phyloP scores from a whole-genome alignment of 1,284 basidiomycete genomes.

The Cutaneotrichosporon sp. region DNA sequence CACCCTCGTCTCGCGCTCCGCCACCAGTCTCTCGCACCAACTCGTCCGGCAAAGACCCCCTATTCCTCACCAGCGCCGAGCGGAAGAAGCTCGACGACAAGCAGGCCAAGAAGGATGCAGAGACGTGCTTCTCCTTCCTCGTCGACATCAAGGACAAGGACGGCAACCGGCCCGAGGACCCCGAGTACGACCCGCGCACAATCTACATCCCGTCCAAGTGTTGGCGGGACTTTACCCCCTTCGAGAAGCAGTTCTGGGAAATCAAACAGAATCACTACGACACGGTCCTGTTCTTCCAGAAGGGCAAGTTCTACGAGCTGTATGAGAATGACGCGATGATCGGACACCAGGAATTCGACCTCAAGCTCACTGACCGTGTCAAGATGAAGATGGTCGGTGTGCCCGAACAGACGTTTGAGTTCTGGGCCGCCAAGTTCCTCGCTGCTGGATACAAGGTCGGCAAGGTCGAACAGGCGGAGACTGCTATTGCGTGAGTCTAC shows the following conservation, averaged over 20 bases:
- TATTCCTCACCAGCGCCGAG: conserved; percentile 82
- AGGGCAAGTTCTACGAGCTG: conserved; percentile 58
- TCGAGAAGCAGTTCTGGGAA: conserved; percentile 90
- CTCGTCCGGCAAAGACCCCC: conserved; percentile 10
- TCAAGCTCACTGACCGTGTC: conserved; percentile 66
- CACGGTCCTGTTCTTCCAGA: conserved; percentile 96
- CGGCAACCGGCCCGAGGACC: conserved; percentile 64
- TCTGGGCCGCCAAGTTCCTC: conserved; percentile 52
- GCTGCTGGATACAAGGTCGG: conserved; percentile 87
- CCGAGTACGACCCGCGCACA: conserved; percentile 90
- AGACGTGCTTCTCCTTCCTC: conserved; percentile 80
- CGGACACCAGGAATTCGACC: conserved; percentile 85
- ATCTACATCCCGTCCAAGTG: conserved; percentile 71
- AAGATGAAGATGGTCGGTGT: conserved; percentile 99
- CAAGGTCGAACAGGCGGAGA: conserved; percentile 94
- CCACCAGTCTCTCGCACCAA: conserved; percentile 9
- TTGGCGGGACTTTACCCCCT: conserved; percentile 86
- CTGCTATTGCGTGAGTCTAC: conserved; percentile 58
- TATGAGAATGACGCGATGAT: conserved; percentile 89
- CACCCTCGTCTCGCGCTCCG: neutral
- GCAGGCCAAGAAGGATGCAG: conserved; percentile 71
- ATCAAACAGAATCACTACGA: conserved; percentile 95
- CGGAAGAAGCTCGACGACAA: conserved; percentile 69
- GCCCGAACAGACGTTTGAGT: conserved; percentile 86
- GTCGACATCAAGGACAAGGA: conserved; percentile 63